phyloP scores from a whole-genome alignment of 306 rosid species.

The Luffa aegyptiaca region DNA sequence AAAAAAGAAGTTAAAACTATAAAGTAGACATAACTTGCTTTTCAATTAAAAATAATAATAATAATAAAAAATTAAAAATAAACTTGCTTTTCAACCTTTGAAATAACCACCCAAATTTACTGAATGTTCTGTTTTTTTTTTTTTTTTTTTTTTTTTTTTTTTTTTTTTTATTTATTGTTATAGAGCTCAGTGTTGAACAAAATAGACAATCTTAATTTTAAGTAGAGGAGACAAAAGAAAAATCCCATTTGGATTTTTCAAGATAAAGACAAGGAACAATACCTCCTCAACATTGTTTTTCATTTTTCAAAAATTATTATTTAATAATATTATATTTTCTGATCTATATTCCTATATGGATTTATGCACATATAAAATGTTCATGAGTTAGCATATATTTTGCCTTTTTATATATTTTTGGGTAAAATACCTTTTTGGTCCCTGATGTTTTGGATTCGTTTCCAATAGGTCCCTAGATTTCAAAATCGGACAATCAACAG shows the following conservation, averaged over 20 bases:
- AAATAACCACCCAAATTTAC: too few relatives aligned
- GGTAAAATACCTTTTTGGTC: too few relatives aligned
- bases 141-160: too few relatives aligned
- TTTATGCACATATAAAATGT: background rate
- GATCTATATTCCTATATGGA: background rate
- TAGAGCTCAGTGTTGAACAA: background rate
- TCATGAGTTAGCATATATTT: background rate
- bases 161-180: background rate
- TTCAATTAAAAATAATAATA: too few relatives aligned
- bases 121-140: too few relatives aligned
- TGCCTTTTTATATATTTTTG: background rate
- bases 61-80: too few relatives aligned
- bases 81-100: too few relatives aligned
- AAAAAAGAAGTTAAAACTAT: too few relatives aligned
- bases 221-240: background rate
- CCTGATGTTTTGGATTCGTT: too few relatives aligned
- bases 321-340: background rate
- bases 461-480: too few relatives aligned
- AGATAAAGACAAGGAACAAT: background rate
- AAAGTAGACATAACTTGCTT: too few relatives aligned
- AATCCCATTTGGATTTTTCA: background rate
- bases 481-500: too few relatives aligned
- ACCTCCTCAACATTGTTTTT: background rate
- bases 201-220: background rate
- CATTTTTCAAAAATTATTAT: background rate